Evolutionary conservation across 2,329 filamentous ascomycete genomes (phyloP).

Genomic region (Aspergillus sojae): DNA sequence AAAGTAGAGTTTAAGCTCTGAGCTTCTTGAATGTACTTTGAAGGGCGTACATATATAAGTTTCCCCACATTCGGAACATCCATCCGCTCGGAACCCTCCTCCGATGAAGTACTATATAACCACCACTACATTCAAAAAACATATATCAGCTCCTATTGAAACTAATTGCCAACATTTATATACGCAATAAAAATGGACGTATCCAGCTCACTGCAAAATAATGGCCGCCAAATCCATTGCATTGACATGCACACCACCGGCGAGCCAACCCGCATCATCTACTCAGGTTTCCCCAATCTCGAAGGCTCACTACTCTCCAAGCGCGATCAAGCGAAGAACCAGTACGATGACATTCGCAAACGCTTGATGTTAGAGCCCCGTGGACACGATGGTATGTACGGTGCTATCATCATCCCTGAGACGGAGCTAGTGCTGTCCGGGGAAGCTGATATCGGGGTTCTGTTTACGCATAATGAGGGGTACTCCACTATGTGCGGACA

Average conservation of each 20-base stretch:
- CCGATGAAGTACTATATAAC: not conserved
- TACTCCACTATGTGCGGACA: constrained; percentile 58
- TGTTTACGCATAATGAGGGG: constrained; percentile 53
- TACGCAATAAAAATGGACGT: not conserved
- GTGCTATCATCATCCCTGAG: constrained; percentile 47
- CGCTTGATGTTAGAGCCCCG: constrained; percentile 52
- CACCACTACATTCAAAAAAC: not conserved
- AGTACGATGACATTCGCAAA: constrained; percentile 46
- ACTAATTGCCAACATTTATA: not conserved
- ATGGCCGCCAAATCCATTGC: constrained; percentile 25
- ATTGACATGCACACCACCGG: constrained; percentile 54
- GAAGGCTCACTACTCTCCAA: constrained; percentile 46
- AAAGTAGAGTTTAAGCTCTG: not conserved
- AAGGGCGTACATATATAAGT: not conserved
- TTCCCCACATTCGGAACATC: not conserved
- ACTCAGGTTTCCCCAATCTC: constrained; percentile 43
- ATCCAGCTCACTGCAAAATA: not conserved
- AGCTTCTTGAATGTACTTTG: not conserved
- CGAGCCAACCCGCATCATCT: constrained; percentile 53
- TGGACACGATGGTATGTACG: constrained; percentile 57
- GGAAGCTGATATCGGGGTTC: constrained; percentile 51
- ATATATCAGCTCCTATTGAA: not conserved
- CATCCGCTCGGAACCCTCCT: not conserved
- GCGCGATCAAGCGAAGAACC: constrained; percentile 39
- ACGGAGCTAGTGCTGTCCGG: constrained; percentile 46